Evolutionary conservation across 345 rosid species (phyloP).

Genomic region (Dipteronia dyeriana): DNA sequence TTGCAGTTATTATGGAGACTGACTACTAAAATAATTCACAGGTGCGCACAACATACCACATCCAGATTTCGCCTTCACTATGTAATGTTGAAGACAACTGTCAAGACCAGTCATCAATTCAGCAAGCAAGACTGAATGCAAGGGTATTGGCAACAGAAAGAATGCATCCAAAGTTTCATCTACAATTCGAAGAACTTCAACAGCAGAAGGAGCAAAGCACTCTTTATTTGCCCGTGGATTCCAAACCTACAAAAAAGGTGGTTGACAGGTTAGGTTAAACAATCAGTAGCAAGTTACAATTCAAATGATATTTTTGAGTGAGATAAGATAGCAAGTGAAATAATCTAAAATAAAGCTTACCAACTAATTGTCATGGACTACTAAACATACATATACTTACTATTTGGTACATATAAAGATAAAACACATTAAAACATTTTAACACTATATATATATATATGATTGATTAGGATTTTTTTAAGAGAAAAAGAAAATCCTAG

Average conservation of each 20-base stretch:
- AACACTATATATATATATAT: too few relatives aligned
- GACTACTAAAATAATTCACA: constrained; percentile 1
- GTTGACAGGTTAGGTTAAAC: constrained; percentile 10
- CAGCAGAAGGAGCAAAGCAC: constrained; percentile 76
- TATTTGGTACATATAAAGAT: too few relatives aligned
- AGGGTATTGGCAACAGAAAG: constrained; percentile 82
- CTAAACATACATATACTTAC: neutral
- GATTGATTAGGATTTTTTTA: constrained; percentile 7
- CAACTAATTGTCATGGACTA: neutral
- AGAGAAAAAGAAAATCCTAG: neutral
- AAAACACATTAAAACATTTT: too few relatives aligned
- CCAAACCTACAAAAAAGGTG: constrained; percentile 62
- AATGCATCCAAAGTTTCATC: constrained; percentile 94
- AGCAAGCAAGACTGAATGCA: constrained; percentile 79
- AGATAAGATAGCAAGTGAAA: neutral
- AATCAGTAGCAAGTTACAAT: constrained; percentile 1
- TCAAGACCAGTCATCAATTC: constrained; percentile 77
- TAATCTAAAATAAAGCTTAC: neutral
- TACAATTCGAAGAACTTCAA: constrained; percentile 77
- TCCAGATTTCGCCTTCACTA: constrained; percentile 81
- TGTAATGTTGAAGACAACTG: constrained; percentile 73
- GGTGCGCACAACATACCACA: constrained; percentile 57
- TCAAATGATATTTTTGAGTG: neutral
- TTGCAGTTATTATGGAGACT: neutral
- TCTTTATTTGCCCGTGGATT: constrained; percentile 73